A percentile compares a stretch with the other conserved stretches of the same genome.
These are phyloP conservation scores for Pythium coloratum DNA, from an alignment of 352 stramenopile genomes.

Conservation along the genomic window DNA sequence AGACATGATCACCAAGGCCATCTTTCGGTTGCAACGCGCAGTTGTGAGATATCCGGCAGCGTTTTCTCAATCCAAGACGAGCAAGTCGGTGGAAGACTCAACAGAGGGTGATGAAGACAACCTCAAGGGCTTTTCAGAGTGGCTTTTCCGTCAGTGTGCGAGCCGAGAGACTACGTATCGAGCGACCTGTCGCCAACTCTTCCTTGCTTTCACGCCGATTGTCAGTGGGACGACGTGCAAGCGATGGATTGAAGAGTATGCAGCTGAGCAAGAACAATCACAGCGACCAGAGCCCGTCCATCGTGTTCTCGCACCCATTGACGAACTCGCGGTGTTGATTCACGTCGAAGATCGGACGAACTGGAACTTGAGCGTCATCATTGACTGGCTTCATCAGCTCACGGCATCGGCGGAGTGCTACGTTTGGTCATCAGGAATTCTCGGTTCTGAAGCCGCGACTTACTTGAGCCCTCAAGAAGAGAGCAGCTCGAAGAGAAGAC, in stretches of 20 bases:
- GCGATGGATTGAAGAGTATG: conserved; percentile 58
- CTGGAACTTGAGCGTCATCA: conserved; percentile 16
- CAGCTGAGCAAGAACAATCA: conserved; percentile 17
- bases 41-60: conserved; percentile 52
- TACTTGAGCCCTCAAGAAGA: conserved; percentile 18
- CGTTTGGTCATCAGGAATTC: conserved; percentile 48
- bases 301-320: conserved; percentile 45
- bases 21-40: conserved; percentile 58
- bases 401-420: conserved; percentile 59
- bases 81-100: not conserved
- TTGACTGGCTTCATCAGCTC: conserved; percentile 70
- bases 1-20: conserved; percentile 64
- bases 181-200: conserved; percentile 23
- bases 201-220: conserved; percentile 29
- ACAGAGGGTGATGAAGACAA: not conserved
- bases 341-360: conserved; percentile 22
- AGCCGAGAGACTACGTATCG: conserved; percentile 24
- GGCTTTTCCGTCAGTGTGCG: conserved; percentile 26
- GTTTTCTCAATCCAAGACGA: conserved; percentile 29
- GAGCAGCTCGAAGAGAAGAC: conserved; percentile 39
- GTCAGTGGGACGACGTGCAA: conserved; percentile 38
- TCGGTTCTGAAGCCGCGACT: conserved; percentile 34
- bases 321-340: conserved; percentile 36
- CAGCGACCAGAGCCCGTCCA: conserved; percentile 21
- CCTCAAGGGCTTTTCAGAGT: conserved; percentile 16